Evolutionary conservation across 306 rosid species (phyloP).

Genomic region (Gastrolobium villosum): DNA sequence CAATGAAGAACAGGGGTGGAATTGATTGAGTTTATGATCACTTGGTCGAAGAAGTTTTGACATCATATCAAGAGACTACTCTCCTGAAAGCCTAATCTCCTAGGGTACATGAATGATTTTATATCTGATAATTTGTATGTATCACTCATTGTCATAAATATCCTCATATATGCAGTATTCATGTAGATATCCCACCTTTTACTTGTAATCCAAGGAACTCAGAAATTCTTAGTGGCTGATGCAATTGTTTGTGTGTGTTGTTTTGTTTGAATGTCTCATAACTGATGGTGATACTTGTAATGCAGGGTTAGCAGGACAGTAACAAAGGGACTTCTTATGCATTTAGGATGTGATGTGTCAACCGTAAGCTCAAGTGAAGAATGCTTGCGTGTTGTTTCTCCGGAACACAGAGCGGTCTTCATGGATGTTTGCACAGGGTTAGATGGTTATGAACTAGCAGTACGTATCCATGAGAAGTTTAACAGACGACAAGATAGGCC

Average conservation of each 20-base stretch:
- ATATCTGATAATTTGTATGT: not conserved
- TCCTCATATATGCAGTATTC: not conserved
- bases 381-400: slow-evolving; percentile 70
- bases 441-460: slow-evolving; percentile 75
- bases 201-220: slow-evolving; percentile 1
- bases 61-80: not conserved
- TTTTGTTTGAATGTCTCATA: not conserved
- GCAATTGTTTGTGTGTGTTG: not conserved
- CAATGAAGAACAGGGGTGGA: not conserved
- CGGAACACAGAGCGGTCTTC: slow-evolving; percentile 78
- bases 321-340: slow-evolving; percentile 88
- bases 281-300: slow-evolving; percentile 38
- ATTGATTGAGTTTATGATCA: not conserved
- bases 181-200: slow-evolving; percentile 26
- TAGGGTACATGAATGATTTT: not conserved
- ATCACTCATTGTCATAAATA: not conserved
- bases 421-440: slow-evolving; percentile 79
- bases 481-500: slow-evolving; percentile 76
- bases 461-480: slow-evolving; percentile 72
- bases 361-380: slow-evolving; percentile 75
- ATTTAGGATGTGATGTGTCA: slow-evolving; percentile 87
- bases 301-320: slow-evolving; percentile 87
- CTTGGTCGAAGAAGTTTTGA: not conserved
- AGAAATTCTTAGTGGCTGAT: slow-evolving; percentile 7
- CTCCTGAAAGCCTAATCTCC: not conserved